These are phyloP conservation scores for Leishmania aethiopica DNA, from an alignment of 208 protist genomes.

Conservation along the genomic window DNA sequence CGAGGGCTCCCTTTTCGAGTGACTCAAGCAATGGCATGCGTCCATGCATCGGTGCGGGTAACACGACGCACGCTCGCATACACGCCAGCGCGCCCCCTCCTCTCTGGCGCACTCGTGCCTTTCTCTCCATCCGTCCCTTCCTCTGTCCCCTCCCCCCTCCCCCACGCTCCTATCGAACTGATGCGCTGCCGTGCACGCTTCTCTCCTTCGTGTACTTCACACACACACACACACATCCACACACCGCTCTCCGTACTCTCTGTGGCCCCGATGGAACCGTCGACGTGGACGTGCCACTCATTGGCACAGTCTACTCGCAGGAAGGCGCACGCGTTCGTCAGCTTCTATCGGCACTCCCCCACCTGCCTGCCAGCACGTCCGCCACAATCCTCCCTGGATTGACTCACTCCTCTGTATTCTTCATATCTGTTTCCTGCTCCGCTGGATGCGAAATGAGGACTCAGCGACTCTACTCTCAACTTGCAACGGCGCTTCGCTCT, in stretches of 20 bases:
- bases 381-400: not conserved
- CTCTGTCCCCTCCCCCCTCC: not conserved
- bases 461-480: conserved; percentile 1
- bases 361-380: not conserved
- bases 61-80: not conserved
- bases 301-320: not conserved
- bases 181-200: not conserved
- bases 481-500: not conserved
- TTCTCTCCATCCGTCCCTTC: not conserved
- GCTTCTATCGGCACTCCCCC: not conserved
- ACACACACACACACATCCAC: not conserved
- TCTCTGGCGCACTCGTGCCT: not conserved
- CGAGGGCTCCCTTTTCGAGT: not conserved
- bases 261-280: not conserved
- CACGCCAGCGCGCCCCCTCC: not conserved
- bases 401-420: not conserved
- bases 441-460: not conserved
- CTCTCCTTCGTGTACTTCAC: not conserved
- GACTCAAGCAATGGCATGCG: not conserved
- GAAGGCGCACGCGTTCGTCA: not conserved
- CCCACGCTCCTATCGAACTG: not conserved
- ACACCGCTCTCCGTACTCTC: not conserved
- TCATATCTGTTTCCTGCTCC: not conserved
- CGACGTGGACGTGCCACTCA: not conserved
- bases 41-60: not conserved